These are phyloP conservation scores for Aspergillus saccharolyticus DNA, from an alignment of 495 filamentous ascomycete genomes.

Conservation along the genomic window DNA sequence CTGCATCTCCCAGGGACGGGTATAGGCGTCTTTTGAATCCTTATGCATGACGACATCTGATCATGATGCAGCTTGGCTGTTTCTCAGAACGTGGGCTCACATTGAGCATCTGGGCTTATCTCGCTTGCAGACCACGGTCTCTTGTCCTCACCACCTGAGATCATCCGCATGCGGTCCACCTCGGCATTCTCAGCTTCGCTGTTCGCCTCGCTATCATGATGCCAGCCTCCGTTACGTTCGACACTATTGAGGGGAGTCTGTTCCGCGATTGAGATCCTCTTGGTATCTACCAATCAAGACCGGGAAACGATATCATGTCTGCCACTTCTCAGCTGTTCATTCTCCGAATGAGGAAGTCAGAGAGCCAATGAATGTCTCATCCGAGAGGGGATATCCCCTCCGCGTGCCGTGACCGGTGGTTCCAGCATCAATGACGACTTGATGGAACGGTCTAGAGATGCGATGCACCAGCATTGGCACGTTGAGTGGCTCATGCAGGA, in stretches of 20 bases:
- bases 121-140: slow-evolving; percentile 4
- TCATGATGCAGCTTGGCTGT: slow-evolving; percentile 7
- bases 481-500: slow-evolving; percentile 13
- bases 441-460: slow-evolving; percentile 11
- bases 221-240: slow-evolving; percentile 3
- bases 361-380: slow-evolving; percentile 16
- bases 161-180: slow-evolving; percentile 11
- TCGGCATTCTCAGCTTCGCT: slow-evolving; percentile 10
- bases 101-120: slow-evolving; percentile 6
- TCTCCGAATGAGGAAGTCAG: slow-evolving; percentile 14
- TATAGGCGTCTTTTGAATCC: slow-evolving; percentile 17
- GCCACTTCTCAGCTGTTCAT: slow-evolving; percentile 13
- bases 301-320: slow-evolving; percentile 11
- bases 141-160: slow-evolving; percentile 7
- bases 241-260: slow-evolving; percentile 10
- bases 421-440: slow-evolving; percentile 9
- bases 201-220: background rate
- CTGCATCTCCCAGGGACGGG: slow-evolving; percentile 3
- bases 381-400: slow-evolving; percentile 6
- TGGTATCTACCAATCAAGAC: slow-evolving; percentile 20
- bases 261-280: slow-evolving; percentile 8
- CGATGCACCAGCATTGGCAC: slow-evolving; percentile 3
- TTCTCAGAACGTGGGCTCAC: slow-evolving; percentile 16
- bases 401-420: slow-evolving; percentile 7
- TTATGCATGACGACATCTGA: slow-evolving; percentile 16